A percentile compares a stretch with the other conserved stretches of the same genome.
Conservation (phyloP, 768 basidiomycete species). For the Kwoniella shandongensis region DNA sequence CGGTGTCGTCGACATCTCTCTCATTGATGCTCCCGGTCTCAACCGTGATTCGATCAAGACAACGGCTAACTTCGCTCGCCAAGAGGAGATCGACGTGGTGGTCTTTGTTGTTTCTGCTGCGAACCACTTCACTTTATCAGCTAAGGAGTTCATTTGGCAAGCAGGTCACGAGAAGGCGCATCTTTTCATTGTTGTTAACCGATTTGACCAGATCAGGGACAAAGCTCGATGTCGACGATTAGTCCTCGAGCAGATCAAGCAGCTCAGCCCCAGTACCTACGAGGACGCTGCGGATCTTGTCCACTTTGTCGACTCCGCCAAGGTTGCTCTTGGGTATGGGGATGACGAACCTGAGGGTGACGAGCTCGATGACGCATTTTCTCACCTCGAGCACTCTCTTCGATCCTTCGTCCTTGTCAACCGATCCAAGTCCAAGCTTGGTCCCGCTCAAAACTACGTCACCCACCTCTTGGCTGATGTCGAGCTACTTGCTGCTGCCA, state of each 20-base stretch:
- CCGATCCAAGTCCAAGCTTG: conserved; percentile 92
- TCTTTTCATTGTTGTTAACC: conserved; percentile 97
- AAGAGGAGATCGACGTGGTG: conserved; percentile 97
- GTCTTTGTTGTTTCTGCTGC: conserved; percentile 98
- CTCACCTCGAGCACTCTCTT: conserved; percentile 81
- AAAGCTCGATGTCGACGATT: conserved; percentile 85
- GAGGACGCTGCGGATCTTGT: conserved; percentile 90
- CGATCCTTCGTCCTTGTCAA: conserved; percentile 95
- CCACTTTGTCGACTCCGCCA: conserved; percentile 93
- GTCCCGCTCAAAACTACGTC: conserved; percentile 88
- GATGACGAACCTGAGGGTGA: conserved; percentile 62
- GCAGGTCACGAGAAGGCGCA: conserved; percentile 97
- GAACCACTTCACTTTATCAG: conserved; percentile 96
- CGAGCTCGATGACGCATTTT: conserved; percentile 61
- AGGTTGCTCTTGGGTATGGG: conserved; percentile 49
- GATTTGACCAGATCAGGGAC: conserved; percentile 91
- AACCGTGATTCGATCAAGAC: conserved; percentile 94
- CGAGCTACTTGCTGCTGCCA: conserved; percentile 79
- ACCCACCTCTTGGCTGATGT: conserved; percentile 85
- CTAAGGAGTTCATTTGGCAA: conserved; percentile 87
- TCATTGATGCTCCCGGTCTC: conserved; percentile 96
- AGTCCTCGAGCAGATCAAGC: conserved; percentile 90
- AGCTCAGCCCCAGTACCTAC: conserved; percentile 86
- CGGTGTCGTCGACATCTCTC: conserved; percentile 93
- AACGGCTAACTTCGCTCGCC: conserved; percentile 89